A percentile compares a stretch with the other conserved stretches of the same genome.
These are phyloP conservation scores for Aspergillus alliaceus DNA, from an alignment of 2,329 filamentous ascomycete genomes.

Conservation along the genomic window DNA sequence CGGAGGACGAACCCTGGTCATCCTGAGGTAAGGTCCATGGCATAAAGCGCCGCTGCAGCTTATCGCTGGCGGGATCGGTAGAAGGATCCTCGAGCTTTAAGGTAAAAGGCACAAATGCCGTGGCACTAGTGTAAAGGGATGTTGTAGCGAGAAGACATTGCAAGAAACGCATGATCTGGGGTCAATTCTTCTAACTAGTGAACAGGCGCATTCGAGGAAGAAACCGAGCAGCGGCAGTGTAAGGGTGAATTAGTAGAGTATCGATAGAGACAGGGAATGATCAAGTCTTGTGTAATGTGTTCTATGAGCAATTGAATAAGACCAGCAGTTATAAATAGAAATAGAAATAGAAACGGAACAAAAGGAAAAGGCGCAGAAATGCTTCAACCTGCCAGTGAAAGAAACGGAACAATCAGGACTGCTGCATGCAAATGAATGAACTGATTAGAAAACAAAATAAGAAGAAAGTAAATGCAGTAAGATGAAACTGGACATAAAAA, in stretches of 20 bases:
- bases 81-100: constrained; percentile 21
- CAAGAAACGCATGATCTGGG: constrained; percentile 37
- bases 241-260: no score
- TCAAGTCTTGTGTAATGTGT: background rate
- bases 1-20: constrained; percentile 13
- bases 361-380: background rate
- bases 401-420: background rate
- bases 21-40: constrained; percentile 28
- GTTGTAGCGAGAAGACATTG: constrained; percentile 34
- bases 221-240: background rate
- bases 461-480: background rate
- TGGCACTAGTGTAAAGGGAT: constrained; percentile 34
- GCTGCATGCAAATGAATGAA: background rate
- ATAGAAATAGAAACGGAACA: background rate
- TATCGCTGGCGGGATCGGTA: constrained; percentile 15
- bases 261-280: background rate
- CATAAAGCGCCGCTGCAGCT: constrained; percentile 33
- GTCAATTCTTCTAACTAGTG: constrained; percentile 7
- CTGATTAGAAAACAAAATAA: background rate
- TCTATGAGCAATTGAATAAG: background rate
- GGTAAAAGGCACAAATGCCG: constrained; percentile 46
- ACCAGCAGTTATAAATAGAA: background rate
- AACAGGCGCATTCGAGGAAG: constrained; percentile 8
- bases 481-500: background rate
- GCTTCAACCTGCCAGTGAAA: background rate